Percentiles rank a stretch among this genome's conserved stretches.
These are phyloP conservation scores for Moesziomyces parantarcticus DNA, from an alignment of 1,284 basidiomycete species.

Conservation along the genomic window DNA sequence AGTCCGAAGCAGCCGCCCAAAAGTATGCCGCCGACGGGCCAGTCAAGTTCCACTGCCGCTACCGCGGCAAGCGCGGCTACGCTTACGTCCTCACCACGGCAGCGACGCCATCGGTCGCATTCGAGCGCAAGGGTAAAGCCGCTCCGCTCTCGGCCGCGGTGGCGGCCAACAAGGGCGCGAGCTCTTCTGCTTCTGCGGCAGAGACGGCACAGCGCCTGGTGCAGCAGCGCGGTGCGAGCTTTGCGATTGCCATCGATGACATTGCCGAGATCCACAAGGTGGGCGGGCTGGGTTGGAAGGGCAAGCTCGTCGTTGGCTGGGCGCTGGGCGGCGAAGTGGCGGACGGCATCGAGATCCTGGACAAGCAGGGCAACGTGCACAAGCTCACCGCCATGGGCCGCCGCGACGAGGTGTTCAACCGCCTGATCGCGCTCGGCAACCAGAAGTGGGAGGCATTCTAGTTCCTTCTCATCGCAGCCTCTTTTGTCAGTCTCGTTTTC, in stretches of 20 bases:
- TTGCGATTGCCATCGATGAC: conserved; percentile 62
- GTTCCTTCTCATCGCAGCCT: not conserved
- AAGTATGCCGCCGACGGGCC: conserved; percentile 37
- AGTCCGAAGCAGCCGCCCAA: conserved; percentile 27
- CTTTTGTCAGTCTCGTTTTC: not conserved
- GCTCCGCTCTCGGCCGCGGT: conserved; percentile 27
- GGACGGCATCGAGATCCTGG: conserved; percentile 56
- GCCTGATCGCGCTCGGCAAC: conserved; percentile 54
- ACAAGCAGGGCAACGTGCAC: conserved; percentile 50
- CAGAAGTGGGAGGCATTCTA: conserved; percentile 54
- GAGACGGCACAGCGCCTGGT: conserved; percentile 40
- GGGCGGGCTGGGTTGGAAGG: conserved; percentile 67
- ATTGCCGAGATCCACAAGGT: conserved; percentile 64
- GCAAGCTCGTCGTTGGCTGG: conserved; percentile 63
- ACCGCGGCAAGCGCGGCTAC: conserved; percentile 61
- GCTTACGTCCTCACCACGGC: conserved; percentile 64
- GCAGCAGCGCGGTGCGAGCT: conserved; percentile 33
- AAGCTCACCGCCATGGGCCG: conserved; percentile 66
- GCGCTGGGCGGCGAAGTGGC: conserved; percentile 53
- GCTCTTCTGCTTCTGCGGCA: conserved; percentile 9
- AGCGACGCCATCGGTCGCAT: conserved; percentile 63
- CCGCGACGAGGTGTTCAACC: conserved; percentile 67
- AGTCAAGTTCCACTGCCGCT: conserved; percentile 55
- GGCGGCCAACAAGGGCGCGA: conserved; percentile 21
- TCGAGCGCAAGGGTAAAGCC: conserved; percentile 38